Evolutionary conservation across 2,329 filamentous ascomycete genomes (phyloP).

Genomic region (Diaporthe destruens): DNA sequence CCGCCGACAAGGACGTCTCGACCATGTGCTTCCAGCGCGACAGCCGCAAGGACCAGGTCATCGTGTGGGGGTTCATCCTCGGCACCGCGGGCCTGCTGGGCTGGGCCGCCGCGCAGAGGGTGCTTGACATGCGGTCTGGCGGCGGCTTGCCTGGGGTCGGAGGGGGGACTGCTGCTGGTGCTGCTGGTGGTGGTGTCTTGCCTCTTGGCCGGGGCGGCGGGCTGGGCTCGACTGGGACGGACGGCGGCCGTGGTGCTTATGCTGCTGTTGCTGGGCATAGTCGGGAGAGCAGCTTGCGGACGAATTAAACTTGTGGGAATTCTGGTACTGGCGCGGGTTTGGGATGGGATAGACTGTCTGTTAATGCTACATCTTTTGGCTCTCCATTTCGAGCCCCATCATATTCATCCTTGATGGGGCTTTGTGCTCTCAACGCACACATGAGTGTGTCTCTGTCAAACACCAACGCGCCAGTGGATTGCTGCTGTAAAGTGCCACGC

Average conservation of each 20-base stretch:
- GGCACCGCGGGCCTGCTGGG: conserved; percentile 70
- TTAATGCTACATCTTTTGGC: not conserved
- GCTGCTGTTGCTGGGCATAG: conserved; percentile 44
- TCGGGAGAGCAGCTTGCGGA: conserved; percentile 37
- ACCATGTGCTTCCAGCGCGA: conserved; percentile 77
- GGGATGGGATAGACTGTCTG: not conserved
- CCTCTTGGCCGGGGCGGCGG: conserved; percentile 11
- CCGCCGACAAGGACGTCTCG: conserved; percentile 71
- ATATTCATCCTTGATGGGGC: fast-evolving
- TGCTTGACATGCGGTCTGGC: conserved; percentile 57
- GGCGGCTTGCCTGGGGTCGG: conserved; percentile 42
- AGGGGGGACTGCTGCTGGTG: conserved; percentile 16
- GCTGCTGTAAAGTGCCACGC: not conserved
- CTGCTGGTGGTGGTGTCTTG: conserved; percentile 21
- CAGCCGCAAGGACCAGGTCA: conserved; percentile 75
- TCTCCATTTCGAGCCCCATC: not conserved
- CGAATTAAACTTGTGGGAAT: not conserved
- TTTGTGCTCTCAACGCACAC: no score
- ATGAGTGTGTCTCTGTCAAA: not conserved
- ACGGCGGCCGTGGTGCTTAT: conserved; percentile 47
- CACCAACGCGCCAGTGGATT: not conserved
- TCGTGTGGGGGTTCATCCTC: conserved; percentile 74
- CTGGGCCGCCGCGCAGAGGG: conserved; percentile 68
- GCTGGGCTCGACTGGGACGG: conserved; percentile 11
- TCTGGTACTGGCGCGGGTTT: not conserved